Evolutionary conservation across 139 green algal genomes (phyloP), one percentile per base, ranked within the genome.

Genomic region (Closterium sp.): DNA sequence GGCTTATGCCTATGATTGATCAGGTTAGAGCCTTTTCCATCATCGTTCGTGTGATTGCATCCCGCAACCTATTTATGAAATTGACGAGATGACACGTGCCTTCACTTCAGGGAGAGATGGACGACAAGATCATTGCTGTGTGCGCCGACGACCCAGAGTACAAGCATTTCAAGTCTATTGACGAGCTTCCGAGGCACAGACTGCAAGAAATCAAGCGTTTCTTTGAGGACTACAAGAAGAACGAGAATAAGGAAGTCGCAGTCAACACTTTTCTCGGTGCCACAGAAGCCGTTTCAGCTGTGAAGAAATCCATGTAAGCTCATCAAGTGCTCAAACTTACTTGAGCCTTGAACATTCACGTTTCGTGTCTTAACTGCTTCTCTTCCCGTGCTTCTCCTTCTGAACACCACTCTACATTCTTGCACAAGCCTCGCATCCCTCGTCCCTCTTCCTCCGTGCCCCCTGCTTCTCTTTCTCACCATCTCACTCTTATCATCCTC

Each of bases 1-100:
- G 98, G 62, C 96, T 99, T 29, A 99, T 99, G 98, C 95, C 96
- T 34, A 99, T 99, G 98, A 94, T 99, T 27, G 98, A 99, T 94
- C 96, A 98, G 95, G 97, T 73, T 86, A 91, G 29, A 19, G 30
- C n/a, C 28, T 0, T 91, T 22, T 73, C 27, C 30, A 0, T 45
- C 9, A 50, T 73, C 29, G 32, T 29, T 4, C 1, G 38, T 13
- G 5, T 50, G 38, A 5, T 90, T 27, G 13, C 13, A 30, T 28
- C 9, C 24, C 70, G 10, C 38, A 91, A 31, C 3, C 7, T 88
- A 31, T 5, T 17, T 19, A 31, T 34, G 45, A 31, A 9, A 50
- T 50, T 50, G 38, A 89, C 31, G 88, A 88, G 28, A 32, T 92
- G 73, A 11, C 31, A 27, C 29, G 89, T 9, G 17, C 2, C 70